phyloP scores from a whole-genome alignment of 495 filamentous ascomycete species.

The Aspergillus biplanus region DNA sequence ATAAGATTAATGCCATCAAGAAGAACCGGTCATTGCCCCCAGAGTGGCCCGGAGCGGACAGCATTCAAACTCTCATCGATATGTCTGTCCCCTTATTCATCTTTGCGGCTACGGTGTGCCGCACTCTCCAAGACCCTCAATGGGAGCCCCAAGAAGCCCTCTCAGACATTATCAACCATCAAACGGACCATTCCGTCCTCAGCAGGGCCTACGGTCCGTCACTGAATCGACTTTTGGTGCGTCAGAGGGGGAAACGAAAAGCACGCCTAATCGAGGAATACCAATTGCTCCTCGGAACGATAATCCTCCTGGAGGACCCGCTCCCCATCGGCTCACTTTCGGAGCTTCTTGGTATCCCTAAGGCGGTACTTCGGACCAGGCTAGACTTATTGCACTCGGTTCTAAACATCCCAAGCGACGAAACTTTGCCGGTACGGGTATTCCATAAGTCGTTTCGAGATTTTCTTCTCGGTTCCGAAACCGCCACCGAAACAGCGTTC shows the following conservation, averaged over 20 bases:
- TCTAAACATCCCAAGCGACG: slow-evolving; percentile 29
- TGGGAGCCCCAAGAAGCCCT: slow-evolving; percentile 23
- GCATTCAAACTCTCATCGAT: slow-evolving; percentile 14
- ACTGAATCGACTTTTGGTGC: slow-evolving; percentile 16
- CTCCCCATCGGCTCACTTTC: slow-evolving; percentile 22
- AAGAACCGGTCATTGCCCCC: neutral
- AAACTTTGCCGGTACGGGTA: slow-evolving; percentile 9
- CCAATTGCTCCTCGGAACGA: slow-evolving; percentile 25
- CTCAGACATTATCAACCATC: slow-evolving; percentile 20
- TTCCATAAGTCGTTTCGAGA: slow-evolving; percentile 32
- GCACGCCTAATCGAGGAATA: slow-evolving; percentile 11
- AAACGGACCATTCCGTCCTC: slow-evolving; percentile 3
- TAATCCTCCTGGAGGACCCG: slow-evolving; percentile 29
- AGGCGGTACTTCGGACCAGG: too few relatives aligned
- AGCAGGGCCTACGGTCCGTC: slow-evolving; percentile 28
- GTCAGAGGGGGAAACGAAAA: neutral
- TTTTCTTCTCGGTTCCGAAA: slow-evolving; percentile 21
- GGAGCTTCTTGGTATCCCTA: slow-evolving; percentile 9
- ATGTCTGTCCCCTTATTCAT: slow-evolving; percentile 34
- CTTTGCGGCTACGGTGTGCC: slow-evolving; percentile 32
- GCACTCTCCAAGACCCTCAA: slow-evolving; percentile 22
- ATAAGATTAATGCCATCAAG: slow-evolving; percentile 23
- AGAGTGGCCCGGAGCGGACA: slow-evolving; percentile 41
- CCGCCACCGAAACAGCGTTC: slow-evolving; percentile 18
- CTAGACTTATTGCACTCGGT: slow-evolving; percentile 24